Base-by-base conservation (phyloP, 306 rosid species). In the Psophocarpus tetragonolobus region DNA sequence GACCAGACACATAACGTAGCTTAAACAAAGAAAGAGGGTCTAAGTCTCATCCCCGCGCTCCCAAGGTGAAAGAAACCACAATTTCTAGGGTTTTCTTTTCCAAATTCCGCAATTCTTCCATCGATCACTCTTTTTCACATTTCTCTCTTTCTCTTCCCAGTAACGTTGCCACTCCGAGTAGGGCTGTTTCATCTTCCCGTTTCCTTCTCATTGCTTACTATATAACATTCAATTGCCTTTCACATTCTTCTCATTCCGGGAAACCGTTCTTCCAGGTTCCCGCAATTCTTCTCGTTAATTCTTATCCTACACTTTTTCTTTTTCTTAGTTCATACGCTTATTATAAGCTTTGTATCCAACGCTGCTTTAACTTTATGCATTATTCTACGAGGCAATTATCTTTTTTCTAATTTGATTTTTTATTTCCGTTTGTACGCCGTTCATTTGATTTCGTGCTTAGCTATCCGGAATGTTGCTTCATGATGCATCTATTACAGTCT, bases 61-160 rank as follows among this genome's bases (percentile, higher is more conserved):
- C 14, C 47, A 33, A 41, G 54, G 20, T 42, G 61, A 29, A 78
- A 21, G 44, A 36, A 33, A 58, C 5, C 54, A 3, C 64, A 58
- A 70, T 60, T 79, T 70, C 65, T 79, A 79, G 77, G 82, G 82
- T 79, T 79, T 79, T 60, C 53, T 24, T 30, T 45, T 38, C 48
- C 71, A 53, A 56, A 14, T 78, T 68, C 9, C 39, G n/a, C 77
- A 58, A 69, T 57, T 67, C 26, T 41, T 36, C 1, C 48, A 8
- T 64, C 29, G 38, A 78, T 63, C 51, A 69, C 77, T 32, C 50
- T 30, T 58, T 57, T 41, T 8, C n/a, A 8, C 67, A 13, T 56
- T 42, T 54, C 12, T 24, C 6, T 18, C 17, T 56, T 27, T 57
- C 38, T 71, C 13, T 79, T 80, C 58, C 68, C 1, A 35, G 47